These are phyloP conservation scores for Chlamydomonas sp. DNA, from an alignment of 139 green algal species.

Conservation along the genomic window DNA sequence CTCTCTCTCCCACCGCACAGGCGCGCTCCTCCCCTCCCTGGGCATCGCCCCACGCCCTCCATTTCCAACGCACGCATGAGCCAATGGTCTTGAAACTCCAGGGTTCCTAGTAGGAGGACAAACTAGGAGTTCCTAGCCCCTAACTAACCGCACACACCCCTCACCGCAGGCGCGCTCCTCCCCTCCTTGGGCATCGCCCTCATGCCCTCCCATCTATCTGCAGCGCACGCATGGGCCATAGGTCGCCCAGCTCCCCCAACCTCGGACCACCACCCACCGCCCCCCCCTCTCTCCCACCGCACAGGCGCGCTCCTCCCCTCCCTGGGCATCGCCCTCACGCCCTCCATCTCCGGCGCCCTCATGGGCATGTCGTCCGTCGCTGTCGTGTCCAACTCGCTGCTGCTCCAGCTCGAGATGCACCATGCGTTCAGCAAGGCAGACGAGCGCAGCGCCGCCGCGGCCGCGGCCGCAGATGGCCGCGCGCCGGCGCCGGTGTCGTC, in stretches of 20 bases:
- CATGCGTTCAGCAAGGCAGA: not conserved
- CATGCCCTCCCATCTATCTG: conserved; percentile 38
- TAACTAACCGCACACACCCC: conserved; percentile 69
- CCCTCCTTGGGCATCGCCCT: conserved; percentile 36
- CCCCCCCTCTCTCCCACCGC: too few species aligned
- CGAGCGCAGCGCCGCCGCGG: not conserved
- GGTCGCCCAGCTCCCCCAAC: too few species aligned
- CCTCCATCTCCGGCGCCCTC: conserved; percentile 56
- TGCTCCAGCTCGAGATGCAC: conserved; percentile 53
- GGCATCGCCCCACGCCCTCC: conserved; percentile 37
- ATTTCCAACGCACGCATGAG: conserved; percentile 74
- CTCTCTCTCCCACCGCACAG: too few species aligned
- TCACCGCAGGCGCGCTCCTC: conserved; percentile 42
- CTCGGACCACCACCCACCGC: too few species aligned
- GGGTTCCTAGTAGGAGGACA: too few species aligned
- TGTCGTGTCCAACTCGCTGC: conserved; percentile 81
- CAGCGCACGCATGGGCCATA: conserved; percentile 72
- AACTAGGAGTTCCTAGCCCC: too few species aligned
- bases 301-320: conserved; percentile 39
- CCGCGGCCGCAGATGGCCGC: too few species aligned
- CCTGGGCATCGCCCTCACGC: conserved; percentile 43
- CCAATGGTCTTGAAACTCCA: too few species aligned
- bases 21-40: conserved; percentile 41
- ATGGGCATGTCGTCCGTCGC: conserved; percentile 75
- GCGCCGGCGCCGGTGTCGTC: too few species aligned